Base-by-base conservation (phyloP, 1,284 basidiomycete genomes). In the Fomitiporia mediterranea region DNA sequence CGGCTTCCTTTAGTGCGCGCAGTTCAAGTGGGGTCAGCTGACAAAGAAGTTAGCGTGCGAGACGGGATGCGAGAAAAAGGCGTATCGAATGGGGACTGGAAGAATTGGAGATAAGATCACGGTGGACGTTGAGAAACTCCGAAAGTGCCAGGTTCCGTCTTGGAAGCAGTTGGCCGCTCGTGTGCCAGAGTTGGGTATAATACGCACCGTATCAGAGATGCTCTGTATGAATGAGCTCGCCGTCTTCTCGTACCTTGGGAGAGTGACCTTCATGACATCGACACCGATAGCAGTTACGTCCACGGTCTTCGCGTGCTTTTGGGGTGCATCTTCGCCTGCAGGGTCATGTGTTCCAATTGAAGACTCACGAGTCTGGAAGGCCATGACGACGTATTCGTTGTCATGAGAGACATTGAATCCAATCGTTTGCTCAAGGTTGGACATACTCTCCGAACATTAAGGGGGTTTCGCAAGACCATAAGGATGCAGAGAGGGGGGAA, bases 351-450 rank as follows among this genome's bases (percentile, higher is more conserved):
- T 23, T 7, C 46, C 23, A 51, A 38, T n/a, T 9, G 51, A 43
- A 34, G 37, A 30, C 35, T 44, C 66, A 48, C 82, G 82, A 4
- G 72, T 71, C 15, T 77, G 79, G 65, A 78, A 84, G 0, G 77
- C 86, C 75, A 92, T 81, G 19, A 79, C 84, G 55, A 93, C 73
- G 27, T 87, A 65, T 2, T 76, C 77, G 62, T 83, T 83, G 68
- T 93, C 91, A 66, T 93, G 90, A 30, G 89, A 83, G 51, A 91
- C 75, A 67, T 91, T 93, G 73, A 80, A 91, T 1, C 80, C 87
- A 43, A 91, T 72, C 2, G 79, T 78, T 21, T 76, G 75, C 49
- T 74, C 66, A 47, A 80, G 55, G 7, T 62, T 67, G 30, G 74
- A 70, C 6, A 74, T 73, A 8, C 71, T 73, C 82, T 84, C 61